These are phyloP conservation scores for Sporothrix brunneoviolacea DNA, from an alignment of 2,329 filamentous ascomycete genomes.

Conservation along the genomic window DNA sequence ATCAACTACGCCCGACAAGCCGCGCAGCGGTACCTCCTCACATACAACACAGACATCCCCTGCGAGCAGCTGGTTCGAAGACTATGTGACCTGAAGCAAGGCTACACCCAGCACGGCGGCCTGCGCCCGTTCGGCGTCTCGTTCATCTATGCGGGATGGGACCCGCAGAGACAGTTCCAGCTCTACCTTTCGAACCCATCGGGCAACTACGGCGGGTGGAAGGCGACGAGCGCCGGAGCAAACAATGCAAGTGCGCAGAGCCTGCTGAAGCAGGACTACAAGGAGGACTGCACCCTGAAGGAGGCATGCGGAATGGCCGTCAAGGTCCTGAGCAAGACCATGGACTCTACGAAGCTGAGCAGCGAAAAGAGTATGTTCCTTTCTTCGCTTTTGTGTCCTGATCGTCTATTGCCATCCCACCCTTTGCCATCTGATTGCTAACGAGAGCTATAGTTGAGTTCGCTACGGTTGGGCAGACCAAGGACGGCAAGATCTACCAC, in stretches of 20 bases:
- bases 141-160: conserved; percentile 99
- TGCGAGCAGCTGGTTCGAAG: conserved; percentile 97
- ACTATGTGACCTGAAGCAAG: conserved; percentile 96
- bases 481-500: conserved; percentile 95
- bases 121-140: conserved; percentile 96
- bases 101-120: conserved; percentile 98
- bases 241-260: conserved; percentile 98
- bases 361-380: conserved; percentile 87
- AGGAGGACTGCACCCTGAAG: conserved; percentile 93
- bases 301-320: conserved; percentile 96
- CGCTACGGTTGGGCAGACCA: conserved; percentile 92
- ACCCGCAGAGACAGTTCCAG: conserved; percentile 93
- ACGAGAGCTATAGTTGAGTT: conserved; percentile 85
- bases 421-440: too few species aligned
- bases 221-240: conserved; percentile 93
- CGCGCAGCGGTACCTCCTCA: conserved; percentile 94
- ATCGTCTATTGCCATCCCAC: background rate
- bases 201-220: conserved; percentile 99
- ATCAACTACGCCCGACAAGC: conserved; percentile 99
- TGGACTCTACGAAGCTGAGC: conserved; percentile 98
- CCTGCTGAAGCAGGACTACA: conserved; percentile 97
- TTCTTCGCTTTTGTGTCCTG: background rate
- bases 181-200: conserved; percentile 98
- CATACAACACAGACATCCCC: conserved; percentile 99
- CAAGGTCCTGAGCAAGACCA: conserved; percentile 99